Percentiles rank a stretch among this genome's conserved stretches.
Evolutionary conservation across 2,329 filamentous ascomycete genomes (phyloP).

Genomic region (Alternaria longipes): DNA sequence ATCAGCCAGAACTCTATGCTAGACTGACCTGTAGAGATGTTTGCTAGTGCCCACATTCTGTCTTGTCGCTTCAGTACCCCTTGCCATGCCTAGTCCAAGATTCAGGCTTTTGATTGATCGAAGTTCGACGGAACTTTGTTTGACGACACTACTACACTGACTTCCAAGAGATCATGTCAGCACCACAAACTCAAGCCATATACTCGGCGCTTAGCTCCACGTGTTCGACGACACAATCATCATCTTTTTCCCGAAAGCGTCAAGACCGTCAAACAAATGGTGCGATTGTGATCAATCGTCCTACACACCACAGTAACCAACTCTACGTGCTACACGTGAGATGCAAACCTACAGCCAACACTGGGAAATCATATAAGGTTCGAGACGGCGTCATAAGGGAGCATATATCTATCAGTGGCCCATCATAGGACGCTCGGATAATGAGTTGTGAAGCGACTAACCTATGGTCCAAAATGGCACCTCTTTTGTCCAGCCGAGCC

Average conservation of each 20-base stretch:
- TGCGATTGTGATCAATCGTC: constrained; percentile 13
- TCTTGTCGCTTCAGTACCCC: neutral
- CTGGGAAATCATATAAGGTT: neutral
- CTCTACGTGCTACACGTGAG: neutral
- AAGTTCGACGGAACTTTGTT: neutral
- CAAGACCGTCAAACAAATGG: constrained; percentile 4
- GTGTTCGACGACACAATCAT: neutral
- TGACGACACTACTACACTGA: neutral
- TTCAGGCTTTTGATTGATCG: neutral
- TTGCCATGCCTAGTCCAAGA: no score
- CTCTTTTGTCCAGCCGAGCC: neutral
- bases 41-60: neutral
- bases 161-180: neutral
- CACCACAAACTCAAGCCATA: neutral
- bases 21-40: neutral
- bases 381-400: neutral
- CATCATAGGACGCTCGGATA: neutral
- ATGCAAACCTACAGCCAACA: constrained; percentile 14
- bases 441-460: neutral
- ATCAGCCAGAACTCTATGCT: neutral
- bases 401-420: neutral
- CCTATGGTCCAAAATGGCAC: neutral
- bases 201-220: neutral
- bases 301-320: constrained; percentile 1
- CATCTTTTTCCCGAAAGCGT: neutral